Percentiles rank a stretch among this genome's conserved stretches.
phyloP scores from a whole-genome alignment of 2,329 filamentous ascomycete genomes.

The Talaromyces albobiverticillius region DNA sequence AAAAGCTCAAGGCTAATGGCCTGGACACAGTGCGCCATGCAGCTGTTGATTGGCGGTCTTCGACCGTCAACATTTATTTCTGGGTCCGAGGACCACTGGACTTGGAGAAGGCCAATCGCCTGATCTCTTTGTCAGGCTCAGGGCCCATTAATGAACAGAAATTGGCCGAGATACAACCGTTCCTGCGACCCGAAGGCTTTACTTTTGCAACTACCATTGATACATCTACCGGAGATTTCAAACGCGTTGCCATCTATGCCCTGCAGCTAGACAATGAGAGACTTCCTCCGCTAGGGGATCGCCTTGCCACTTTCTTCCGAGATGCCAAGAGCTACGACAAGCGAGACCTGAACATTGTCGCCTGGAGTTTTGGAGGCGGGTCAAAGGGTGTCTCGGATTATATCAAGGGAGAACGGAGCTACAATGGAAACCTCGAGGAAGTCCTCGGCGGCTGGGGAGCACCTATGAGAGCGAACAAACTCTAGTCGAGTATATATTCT shows the following conservation, averaged over 20 bases:
- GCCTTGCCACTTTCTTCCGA: conserved; percentile 4
- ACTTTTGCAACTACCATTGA: conserved; percentile 10
- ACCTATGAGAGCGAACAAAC: not conserved
- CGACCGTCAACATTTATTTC: conserved; percentile 12
- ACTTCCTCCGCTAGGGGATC: not conserved
- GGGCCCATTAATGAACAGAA: not conserved
- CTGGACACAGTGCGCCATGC: conserved; percentile 10
- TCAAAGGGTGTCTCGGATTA: conserved; percentile 5
- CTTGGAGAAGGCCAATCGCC: not conserved
- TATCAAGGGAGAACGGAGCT: conserved; percentile 14
- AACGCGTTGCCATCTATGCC: conserved; percentile 12
- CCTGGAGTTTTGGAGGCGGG: conserved; percentile 13
- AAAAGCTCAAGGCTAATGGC: not conserved
- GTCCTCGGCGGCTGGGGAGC: conserved; percentile 8
- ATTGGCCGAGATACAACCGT: not conserved
- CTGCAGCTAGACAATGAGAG: conserved; percentile 6
- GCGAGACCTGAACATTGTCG: conserved; percentile 9
- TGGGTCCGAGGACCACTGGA: conserved; percentile 4
- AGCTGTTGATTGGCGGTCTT: conserved; percentile 12
- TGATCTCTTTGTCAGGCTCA: not conserved
- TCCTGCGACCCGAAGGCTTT: conserved; percentile 5
- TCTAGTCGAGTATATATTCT: too few species aligned
- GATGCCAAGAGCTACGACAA: conserved; percentile 6
- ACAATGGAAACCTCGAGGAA: conserved; percentile 8
- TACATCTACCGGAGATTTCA: not conserved